These are phyloP conservation scores for Sporisorium exsertum DNA, from an alignment of 1,284 basidiomycete species.

Conservation along the genomic window DNA sequence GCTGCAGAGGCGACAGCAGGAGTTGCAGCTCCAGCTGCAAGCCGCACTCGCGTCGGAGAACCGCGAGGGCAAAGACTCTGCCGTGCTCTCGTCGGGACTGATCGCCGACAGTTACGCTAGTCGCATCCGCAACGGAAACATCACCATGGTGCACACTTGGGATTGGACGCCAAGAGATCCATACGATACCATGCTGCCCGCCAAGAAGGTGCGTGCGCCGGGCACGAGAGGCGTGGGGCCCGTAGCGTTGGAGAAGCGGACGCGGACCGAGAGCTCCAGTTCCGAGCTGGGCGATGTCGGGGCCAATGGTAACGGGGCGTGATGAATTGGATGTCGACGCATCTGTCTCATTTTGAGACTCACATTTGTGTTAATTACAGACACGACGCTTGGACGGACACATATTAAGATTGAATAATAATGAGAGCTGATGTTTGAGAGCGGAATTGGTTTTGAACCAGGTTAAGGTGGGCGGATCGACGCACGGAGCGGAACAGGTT, in stretches of 20 bases:
- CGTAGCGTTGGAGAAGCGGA: conserved; percentile 40
- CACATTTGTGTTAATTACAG: neutral
- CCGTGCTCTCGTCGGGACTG: conserved; percentile 35
- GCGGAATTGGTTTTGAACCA: neutral
- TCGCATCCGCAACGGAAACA: conserved; percentile 52
- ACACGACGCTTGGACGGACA: neutral
- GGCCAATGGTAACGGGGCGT: conserved; percentile 2
- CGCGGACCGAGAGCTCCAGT: conserved; percentile 18
- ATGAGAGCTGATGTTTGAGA: neutral
- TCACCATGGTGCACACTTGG: conserved; percentile 62
- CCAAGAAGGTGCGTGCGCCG: conserved; percentile 26
- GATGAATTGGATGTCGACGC: neutral
- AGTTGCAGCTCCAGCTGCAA: conserved; percentile 51
- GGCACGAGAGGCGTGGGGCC: conserved; percentile 32
- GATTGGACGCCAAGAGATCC: conserved; percentile 56
- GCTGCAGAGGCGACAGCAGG: conserved; percentile 48
- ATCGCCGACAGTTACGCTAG: conserved; percentile 51
- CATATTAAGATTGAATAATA: neutral
- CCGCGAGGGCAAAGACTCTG: conserved; percentile 32
- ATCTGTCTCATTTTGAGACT: neutral
- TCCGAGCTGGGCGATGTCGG: conserved; percentile 16
- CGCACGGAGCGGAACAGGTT: neutral
- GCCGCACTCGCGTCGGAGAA: conserved; percentile 45
- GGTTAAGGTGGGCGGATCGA: no score
- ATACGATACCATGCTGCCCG: conserved; percentile 44